Conservation (phyloP, 192 early-diverging fungal genomes). For the Gamsiella multidivaricata region DNA sequence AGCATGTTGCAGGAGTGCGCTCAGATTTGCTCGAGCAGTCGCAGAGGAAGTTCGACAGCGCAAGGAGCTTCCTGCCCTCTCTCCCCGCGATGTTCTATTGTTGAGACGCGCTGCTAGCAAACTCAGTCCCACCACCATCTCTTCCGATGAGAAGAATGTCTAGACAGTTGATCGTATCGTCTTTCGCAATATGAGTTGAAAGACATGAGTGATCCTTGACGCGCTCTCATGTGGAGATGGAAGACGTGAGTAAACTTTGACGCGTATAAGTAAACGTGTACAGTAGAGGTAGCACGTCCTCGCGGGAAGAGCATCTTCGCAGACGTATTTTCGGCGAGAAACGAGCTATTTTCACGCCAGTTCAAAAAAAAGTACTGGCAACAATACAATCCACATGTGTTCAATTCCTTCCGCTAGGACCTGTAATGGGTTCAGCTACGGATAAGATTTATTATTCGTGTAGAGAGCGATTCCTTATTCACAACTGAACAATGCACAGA, state of each 20-base stretch:
- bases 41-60: slow-evolving; percentile 5
- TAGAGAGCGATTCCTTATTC: background rate
- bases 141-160: too few species aligned
- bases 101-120: background rate
- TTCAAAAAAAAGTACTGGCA: background rate
- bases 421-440: slow-evolving; percentile 14
- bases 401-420: too few species aligned
- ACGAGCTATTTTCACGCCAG: too few species aligned
- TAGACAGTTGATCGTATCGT: too few species aligned
- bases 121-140: background rate
- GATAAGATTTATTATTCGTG: slow-evolving; percentile 26
- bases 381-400: background rate
- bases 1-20: background rate
- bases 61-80: background rate
- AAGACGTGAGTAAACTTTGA: too few species aligned
- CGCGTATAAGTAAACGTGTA: too few species aligned
- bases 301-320: too few species aligned
- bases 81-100: background rate
- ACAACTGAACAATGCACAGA: slow-evolving; percentile 14
- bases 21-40: slow-evolving; percentile 3
- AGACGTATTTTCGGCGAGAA: too few species aligned
- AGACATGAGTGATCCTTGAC: too few species aligned
- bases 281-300: too few species aligned
- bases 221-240: too few species aligned
- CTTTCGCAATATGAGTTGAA: too few species aligned